Evolutionary conservation across 257 asterid species (phyloP).

Genomic region (Sherardia arvensis): DNA sequence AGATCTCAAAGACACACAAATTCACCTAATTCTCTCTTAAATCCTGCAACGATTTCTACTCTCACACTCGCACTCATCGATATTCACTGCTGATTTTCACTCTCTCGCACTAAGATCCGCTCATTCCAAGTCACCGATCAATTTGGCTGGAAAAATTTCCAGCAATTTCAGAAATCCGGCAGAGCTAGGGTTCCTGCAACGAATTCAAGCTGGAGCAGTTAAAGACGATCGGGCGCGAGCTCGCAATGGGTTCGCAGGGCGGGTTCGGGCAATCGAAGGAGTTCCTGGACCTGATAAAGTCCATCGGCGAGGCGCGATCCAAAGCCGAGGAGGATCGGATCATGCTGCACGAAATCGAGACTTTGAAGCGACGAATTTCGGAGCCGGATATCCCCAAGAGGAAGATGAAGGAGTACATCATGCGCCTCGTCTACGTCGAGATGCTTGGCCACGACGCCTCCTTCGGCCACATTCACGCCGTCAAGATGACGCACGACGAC

Average conservation of each 20-base stretch:
- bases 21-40: slow-evolving; percentile 1
- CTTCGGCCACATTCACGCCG: slow-evolving; percentile 92
- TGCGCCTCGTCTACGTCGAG: slow-evolving; percentile 79
- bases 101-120: slow-evolving; percentile 2
- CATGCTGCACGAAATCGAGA: slow-evolving; percentile 79
- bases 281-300: slow-evolving; percentile 83
- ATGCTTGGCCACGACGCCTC: slow-evolving; percentile 98
- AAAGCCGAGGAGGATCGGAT: slow-evolving; percentile 96
- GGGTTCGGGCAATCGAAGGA: slow-evolving; percentile 90
- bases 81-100: neutral
- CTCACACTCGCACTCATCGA: neutral
- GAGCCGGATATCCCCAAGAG: slow-evolving; percentile 76
- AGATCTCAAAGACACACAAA: neutral
- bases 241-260: slow-evolving; percentile 94
- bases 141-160: slow-evolving; percentile 8
- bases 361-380: slow-evolving; percentile 54
- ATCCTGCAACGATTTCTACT: neutral
- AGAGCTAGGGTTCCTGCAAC: neutral
- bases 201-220: slow-evolving; percentile 72
- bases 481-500: slow-evolving; percentile 95
- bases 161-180: neutral
- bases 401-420: slow-evolving; percentile 81
- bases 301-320: slow-evolving; percentile 95
- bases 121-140: neutral
- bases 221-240: slow-evolving; percentile 91